Conservation (phyloP, 2,329 filamentous ascomycete genomes). For the Fusarium equiseti region DNA sequence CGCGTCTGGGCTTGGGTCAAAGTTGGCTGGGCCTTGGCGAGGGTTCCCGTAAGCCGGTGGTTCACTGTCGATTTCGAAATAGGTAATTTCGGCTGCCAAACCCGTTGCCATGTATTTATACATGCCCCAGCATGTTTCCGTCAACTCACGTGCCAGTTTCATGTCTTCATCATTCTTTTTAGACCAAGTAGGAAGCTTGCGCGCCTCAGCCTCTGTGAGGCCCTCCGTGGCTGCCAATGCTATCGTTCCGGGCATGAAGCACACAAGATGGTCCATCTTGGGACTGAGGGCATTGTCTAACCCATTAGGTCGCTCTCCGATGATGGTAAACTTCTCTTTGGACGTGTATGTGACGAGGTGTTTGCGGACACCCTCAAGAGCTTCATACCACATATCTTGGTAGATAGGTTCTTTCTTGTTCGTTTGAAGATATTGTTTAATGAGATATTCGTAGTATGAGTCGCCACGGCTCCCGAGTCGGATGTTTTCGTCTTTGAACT, state of each 20-base stretch:
- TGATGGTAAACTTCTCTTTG: conserved; percentile 83
- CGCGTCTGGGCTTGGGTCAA: conserved; percentile 65
- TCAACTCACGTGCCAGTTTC: conserved; percentile 86
- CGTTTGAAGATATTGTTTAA: conserved; percentile 98
- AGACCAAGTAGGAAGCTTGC: conserved; percentile 78
- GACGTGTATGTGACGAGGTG: conserved; percentile 91
- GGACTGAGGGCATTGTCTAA: conserved; percentile 74
- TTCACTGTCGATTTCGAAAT: conserved; percentile 82
- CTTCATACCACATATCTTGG: conserved; percentile 91
- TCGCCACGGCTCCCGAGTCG: conserved; percentile 93
- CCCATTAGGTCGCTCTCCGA: conserved; percentile 86
- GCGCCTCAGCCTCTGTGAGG: conserved; percentile 78
- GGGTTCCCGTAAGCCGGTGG: conserved; percentile 69
- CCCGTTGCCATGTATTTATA: conserved; percentile 92
- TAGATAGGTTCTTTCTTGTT: conserved; percentile 88
- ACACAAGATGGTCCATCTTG: conserved; percentile 99
- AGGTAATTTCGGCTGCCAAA: conserved; percentile 93
- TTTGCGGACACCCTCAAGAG: conserved; percentile 86
- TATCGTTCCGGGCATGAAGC: conserved; percentile 97
- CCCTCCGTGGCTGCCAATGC: conserved; percentile 89
- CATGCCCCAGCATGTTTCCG: conserved; percentile 98
- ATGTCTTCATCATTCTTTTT: conserved; percentile 88
- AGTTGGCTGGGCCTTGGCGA: conserved; percentile 61
- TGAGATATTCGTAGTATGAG: conserved; percentile 98
- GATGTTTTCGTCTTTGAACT: conserved; percentile 87